These are phyloP conservation scores for Gymnopus androsaceus DNA, from an alignment of 1,284 basidiomycete species.

Conservation along the genomic window DNA sequence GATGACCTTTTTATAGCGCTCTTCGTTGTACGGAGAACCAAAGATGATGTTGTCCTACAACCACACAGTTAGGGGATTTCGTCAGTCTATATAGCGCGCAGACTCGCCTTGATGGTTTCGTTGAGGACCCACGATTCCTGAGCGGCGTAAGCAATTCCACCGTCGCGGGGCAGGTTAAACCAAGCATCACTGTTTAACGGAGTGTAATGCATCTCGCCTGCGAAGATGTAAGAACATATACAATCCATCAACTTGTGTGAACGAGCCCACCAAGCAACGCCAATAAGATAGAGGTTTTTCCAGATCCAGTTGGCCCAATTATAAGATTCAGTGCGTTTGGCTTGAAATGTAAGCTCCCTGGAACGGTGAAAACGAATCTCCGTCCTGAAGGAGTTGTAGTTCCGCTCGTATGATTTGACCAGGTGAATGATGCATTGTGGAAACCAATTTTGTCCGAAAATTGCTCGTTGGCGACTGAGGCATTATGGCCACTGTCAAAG, in stretches of 20 bases:
- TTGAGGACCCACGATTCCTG: constrained; percentile 81
- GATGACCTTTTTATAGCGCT: constrained; percentile 70
- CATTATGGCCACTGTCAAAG: not conserved
- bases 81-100: no score
- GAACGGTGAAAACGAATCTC: constrained; percentile 49
- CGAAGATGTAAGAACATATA: constrained; percentile 52
- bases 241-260: constrained; percentile 63
- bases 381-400: constrained; percentile 34
- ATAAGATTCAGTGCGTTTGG: constrained; percentile 60
- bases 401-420: constrained; percentile 34
- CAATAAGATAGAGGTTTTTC: constrained; percentile 54
- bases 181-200: constrained; percentile 56
- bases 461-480: constrained; percentile 25
- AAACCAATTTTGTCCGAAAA: constrained; percentile 38
- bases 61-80: not conserved
- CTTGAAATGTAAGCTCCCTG: constrained; percentile 55
- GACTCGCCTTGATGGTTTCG: constrained; percentile 38
- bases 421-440: constrained; percentile 43
- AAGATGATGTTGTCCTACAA: constrained; percentile 82
- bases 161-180: constrained; percentile 59
- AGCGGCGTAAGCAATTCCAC: constrained; percentile 74
- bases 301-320: constrained; percentile 53
- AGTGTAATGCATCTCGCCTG: constrained; percentile 65
- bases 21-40: constrained; percentile 70
- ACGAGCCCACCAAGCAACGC: constrained; percentile 59